Percentiles rank a stretch among this genome's conserved stretches.
Evolutionary conservation across 2,329 filamentous ascomycete species (phyloP).

Genomic region (Exophiala sp.): DNA sequence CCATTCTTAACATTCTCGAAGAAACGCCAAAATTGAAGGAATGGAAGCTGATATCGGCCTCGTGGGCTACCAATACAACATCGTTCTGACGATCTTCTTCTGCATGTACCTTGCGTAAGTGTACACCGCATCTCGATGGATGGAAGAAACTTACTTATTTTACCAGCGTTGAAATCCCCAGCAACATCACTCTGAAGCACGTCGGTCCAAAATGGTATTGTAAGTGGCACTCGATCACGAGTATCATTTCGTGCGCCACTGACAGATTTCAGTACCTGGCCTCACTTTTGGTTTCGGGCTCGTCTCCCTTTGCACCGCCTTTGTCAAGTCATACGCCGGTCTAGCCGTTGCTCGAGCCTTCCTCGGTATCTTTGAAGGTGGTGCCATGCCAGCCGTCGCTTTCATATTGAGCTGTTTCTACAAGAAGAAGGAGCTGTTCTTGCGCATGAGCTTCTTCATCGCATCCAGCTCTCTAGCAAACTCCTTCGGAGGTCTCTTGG

Average conservation of each 20-base stretch:
- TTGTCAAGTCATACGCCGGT: constrained; percentile 48
- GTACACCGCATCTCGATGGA: constrained; percentile 32
- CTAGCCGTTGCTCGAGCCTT: constrained; percentile 49
- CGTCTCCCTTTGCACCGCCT: constrained; percentile 46
- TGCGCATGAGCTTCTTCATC: constrained; percentile 46
- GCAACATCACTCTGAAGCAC: constrained; percentile 59
- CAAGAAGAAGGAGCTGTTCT: constrained; percentile 41
- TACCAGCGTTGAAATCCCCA: constrained; percentile 53
- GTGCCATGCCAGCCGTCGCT: constrained; percentile 42
- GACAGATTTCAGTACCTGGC: constrained; percentile 24
- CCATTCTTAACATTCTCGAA: constrained; percentile 16
- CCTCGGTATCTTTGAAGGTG: constrained; percentile 48
- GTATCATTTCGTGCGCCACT: too few species aligned
- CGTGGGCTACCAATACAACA: constrained; percentile 42
- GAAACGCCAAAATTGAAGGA: constrained; percentile 30
- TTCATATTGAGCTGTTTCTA: constrained; percentile 63
- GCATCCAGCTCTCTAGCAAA: constrained; percentile 48
- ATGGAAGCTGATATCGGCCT: constrained; percentile 52
- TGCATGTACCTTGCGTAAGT: constrained; percentile 30
- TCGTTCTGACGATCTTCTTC: constrained; percentile 45
- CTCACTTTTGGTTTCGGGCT: constrained; percentile 32
- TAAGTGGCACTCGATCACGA: background rate
- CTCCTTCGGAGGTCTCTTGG: constrained; percentile 51
- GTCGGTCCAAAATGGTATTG: constrained; percentile 38
- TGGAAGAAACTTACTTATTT: constrained; percentile 44